phyloP scores from a whole-genome alignment of 352 stramenopile genomes.

The Pythium insidiosum region DNA sequence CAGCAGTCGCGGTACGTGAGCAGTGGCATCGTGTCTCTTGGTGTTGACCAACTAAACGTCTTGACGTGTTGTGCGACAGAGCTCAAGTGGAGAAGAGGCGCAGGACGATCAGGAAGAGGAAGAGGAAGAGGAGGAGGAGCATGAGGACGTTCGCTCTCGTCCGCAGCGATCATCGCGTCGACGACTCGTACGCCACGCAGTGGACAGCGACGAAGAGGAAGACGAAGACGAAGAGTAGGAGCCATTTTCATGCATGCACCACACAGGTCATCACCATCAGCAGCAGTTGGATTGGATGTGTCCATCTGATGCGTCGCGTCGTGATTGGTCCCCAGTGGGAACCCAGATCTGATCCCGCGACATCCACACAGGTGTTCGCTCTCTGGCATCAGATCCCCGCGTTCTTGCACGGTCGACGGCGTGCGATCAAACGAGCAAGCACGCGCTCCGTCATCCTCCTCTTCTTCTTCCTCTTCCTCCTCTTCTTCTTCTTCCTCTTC shows the following conservation, averaged over 20 bases:
- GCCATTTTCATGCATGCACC: too few relatives aligned
- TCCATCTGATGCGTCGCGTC: too few relatives aligned
- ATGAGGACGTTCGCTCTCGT: slow-evolving; percentile 12
- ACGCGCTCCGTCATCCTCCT: neutral
- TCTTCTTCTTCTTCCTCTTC: too few relatives aligned
- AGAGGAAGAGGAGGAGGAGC: slow-evolving; percentile 7
- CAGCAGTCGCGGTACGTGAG: neutral
- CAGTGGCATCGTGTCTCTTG: neutral
- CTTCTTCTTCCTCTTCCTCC: neutral
- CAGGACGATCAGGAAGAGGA: slow-evolving; percentile 12
- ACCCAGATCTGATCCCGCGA: too few relatives aligned
- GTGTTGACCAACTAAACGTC: neutral
- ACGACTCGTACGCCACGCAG: neutral
- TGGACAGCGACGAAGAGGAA: neutral
- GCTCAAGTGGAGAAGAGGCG: slow-evolving; percentile 4
- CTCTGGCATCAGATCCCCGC: too few relatives aligned
- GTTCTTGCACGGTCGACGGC: too few relatives aligned
- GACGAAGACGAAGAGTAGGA: slow-evolving; percentile 13
- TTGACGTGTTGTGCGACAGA: too few relatives aligned
- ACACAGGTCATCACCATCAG: too few relatives aligned
- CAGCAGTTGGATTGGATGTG: too few relatives aligned
- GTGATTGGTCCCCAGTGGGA: too few relatives aligned
- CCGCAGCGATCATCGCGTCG: neutral
- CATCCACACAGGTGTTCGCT: too few relatives aligned
- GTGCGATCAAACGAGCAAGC: too few relatives aligned